Conservation (phyloP, 148 eudicot genomes). For the Rhododendron kiyosumense region DNA sequence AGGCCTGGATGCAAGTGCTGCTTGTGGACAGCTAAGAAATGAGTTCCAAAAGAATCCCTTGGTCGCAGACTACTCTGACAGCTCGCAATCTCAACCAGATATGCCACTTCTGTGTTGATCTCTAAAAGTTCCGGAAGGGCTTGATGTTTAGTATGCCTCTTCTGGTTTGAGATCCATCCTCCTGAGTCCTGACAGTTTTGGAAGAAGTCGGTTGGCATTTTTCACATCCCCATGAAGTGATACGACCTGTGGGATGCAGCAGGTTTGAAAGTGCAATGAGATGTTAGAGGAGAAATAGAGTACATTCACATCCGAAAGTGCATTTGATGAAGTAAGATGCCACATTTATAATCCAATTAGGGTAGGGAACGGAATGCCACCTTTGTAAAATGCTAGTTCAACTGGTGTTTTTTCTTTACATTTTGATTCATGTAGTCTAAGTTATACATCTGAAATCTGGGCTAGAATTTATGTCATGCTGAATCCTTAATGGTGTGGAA, state of each 20-base stretch:
- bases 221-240: background rate
- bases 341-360: background rate
- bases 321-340: background rate
- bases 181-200: background rate
- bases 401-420: background rate
- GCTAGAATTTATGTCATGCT: background rate
- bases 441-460: background rate
- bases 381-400: background rate
- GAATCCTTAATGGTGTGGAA: background rate
- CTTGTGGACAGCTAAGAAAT: constrained; percentile 94
- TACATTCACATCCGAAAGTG: background rate
- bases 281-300: background rate
- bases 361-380: background rate
- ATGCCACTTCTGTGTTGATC: constrained; percentile 52
- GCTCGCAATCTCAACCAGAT: constrained; percentile 26
- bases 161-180: background rate
- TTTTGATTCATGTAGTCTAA: background rate
- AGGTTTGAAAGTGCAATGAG: background rate
- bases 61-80: constrained; percentile 24
- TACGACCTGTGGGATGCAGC: background rate
- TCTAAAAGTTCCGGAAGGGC: background rate
- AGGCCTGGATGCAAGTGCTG: constrained; percentile 96
- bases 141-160: background rate
- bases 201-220: background rate
- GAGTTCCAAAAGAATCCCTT: constrained; percentile 86